Conservation (phyloP, 192 early-diverging fungal species). For the Anaeromyces robustus region DNA sequence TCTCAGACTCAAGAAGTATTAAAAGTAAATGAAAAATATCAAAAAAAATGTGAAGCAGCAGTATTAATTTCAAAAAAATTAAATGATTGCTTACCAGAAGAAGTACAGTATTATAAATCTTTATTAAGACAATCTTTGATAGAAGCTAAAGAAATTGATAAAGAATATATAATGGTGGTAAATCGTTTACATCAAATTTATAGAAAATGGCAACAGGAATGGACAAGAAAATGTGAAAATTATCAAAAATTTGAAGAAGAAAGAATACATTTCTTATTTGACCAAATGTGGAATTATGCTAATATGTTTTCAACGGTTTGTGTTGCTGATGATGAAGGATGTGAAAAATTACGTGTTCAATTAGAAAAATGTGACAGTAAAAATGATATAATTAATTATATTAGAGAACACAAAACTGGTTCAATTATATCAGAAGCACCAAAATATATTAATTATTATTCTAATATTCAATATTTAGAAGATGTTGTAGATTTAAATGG, state of each 20-base stretch:
- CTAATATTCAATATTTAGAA: not conserved
- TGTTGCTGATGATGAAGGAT: constrained; percentile 58
- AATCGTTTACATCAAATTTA: constrained; percentile 25
- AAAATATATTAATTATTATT: not conserved
- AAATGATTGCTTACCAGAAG: constrained; percentile 12
- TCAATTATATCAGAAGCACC: not conserved
- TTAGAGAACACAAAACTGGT: not conserved
- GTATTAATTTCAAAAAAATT: constrained; percentile 4
- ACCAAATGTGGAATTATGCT: constrained; percentile 48
- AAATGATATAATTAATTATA: constrained; percentile 30
- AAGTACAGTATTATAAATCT: constrained; percentile 20
- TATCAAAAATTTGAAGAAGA: constrained; percentile 49
- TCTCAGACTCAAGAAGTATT: constrained; percentile 13
- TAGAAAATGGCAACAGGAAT: constrained; percentile 25
- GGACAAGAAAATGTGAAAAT: constrained; percentile 12
- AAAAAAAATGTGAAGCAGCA: constrained; percentile 20
- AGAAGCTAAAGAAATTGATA: constrained; percentile 21
- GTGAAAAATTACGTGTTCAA: constrained; percentile 49
- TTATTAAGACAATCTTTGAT: constrained; percentile 17
- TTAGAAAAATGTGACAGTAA: constrained; percentile 46
- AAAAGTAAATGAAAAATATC: constrained; percentile 27
- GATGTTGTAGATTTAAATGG: not conserved
- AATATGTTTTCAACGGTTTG: constrained; percentile 56
- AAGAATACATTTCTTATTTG: constrained; percentile 49
- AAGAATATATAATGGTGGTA: constrained; percentile 21